Base-by-base conservation (phyloP, 805 yeast genomes). In the Schwanniomyces sp. region DNA sequence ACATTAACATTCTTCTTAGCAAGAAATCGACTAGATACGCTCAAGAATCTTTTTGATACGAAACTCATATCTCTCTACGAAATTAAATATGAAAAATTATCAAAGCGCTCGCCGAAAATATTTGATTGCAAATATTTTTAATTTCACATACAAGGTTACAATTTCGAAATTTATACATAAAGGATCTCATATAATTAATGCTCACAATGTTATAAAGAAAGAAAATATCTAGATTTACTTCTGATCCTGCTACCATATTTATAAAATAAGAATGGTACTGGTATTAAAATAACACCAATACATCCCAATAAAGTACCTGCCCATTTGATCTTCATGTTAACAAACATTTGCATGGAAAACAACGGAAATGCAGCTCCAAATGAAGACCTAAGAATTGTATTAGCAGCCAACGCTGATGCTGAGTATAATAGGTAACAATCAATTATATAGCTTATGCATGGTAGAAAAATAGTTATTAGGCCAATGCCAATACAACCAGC, bases 401-500 rank as follows among this genome's bases (percentile, higher is more conserved):
- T 79, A 0, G 80, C 84, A 2, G 86, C 82, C 42, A 80, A 66
- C 3, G 82, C 82, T 10, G 82, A 76, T 1, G 85, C 85, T 7
- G 84, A 76, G 50, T 69, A 76, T 26, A 68, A 61, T 30, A 78
- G 67, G 55, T 78, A 80, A 16, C 82, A 65, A 56, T 81, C 85
- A 34, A 81, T 77, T 48, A 81, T 61, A 53, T 81, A 81, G 58
- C 75, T 79, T 41, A 80, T 58, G 45, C 78, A 71, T 6, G 82
- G 78, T 52, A 76, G 78, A 69, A 81, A 80, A 38, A 78, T 70
- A 40, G 72, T 69, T 34, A 80, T 61, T 49, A 79, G 69, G 4
- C 82, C 83, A 49, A 49, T 49, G 6, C 64, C 66, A 34, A 55
- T 43, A 40, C 48, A 52, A 0, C 66, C 55, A 3, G 79, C 78